These are phyloP conservation scores for Mycena alexandri DNA, from an alignment of 768 basidiomycete species.

Conservation along the genomic window DNA sequence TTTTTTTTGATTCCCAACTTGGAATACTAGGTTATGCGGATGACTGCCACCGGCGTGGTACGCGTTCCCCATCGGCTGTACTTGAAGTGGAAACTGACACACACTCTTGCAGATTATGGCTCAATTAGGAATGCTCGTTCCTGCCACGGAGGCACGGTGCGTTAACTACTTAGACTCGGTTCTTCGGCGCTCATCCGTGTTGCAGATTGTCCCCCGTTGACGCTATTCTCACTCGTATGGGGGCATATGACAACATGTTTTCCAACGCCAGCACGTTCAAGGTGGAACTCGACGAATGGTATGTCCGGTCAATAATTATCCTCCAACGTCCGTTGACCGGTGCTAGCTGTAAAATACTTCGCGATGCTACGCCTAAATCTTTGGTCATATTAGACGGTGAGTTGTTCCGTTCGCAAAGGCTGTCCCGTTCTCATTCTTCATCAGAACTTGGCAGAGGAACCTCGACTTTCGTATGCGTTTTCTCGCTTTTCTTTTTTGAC, in stretches of 20 bases:
- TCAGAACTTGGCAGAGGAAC: constrained; percentile 95
- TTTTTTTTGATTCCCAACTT: constrained; percentile 2
- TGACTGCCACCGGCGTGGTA: constrained; percentile 95
- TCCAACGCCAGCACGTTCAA: constrained; percentile 96
- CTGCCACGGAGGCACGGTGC: constrained; percentile 84
- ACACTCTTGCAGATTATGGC: constrained; percentile 79
- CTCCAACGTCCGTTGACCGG: constrained; percentile 6
- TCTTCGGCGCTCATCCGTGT: constrained; percentile 17
- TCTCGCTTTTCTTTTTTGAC: constrained; percentile 15
- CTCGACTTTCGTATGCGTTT: constrained; percentile 81
- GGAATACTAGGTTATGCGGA: constrained; percentile 78
- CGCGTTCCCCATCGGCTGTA: constrained; percentile 41
- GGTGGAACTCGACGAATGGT: constrained; percentile 99
- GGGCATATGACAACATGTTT: constrained; percentile 98
- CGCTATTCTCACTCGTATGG: constrained; percentile 95
- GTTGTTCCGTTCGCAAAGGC: constrained; percentile 36
- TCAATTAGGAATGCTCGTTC: constrained; percentile 95
- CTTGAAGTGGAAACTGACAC: constrained; percentile 4
- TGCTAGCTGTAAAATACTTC: constrained; percentile 88
- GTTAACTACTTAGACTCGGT: constrained; percentile 27
- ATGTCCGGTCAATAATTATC: constrained; percentile 25
- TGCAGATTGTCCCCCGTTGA: constrained; percentile 89
- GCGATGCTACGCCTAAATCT: constrained; percentile 94
- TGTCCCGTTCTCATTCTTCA: constrained; percentile 29
- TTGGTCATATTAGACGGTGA: constrained; percentile 94